Evolutionary conservation across 1,284 basidiomycete genomes (phyloP), one percentile per base, ranked within the genome.

Genomic region (Ganoderma resinaceum): DNA sequence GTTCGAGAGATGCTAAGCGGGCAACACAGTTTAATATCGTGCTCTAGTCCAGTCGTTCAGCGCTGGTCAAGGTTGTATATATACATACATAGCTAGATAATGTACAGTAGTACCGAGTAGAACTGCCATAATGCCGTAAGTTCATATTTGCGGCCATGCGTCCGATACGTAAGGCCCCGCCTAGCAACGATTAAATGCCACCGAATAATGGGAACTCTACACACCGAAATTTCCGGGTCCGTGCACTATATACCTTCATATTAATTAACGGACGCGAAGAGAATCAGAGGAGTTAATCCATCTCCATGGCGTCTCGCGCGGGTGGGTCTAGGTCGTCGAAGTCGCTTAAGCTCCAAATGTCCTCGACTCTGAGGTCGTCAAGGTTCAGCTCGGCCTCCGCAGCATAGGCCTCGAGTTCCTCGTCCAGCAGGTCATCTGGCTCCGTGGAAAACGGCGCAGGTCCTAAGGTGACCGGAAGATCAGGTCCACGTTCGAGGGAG

Each of bases 1-100:
- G 1, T 98, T 97, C 76, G 95, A 97, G 80, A 82, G 95, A 68
- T 97, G 95, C 77, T 97, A 63, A n/a, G n/a, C n/a, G n/a, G 49
- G n/a, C 55, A 58, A 7, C 53, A 70, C 23, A 57, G 23, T 40
- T 29, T 42, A 14, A 42, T 61, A 12, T 29, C 20, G 29, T 23
- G 23, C 38, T 26, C 38, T 61, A 20, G 12, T 43, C n/a, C 38
- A 20, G 23, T 61, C 26, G 31, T n/a, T 1, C 55, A n/a, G 33
- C 33, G 20, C 55, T 23, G 23, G 11, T 8, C 5, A 14, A 37
- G 20, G n/a, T 37, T 31, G 11, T 33, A 61, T 42, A 18, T 42
- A 40, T 42, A 60, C 55, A 55, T 43, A 66, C 42, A 59, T 38
- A 33, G 38, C 31, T 62, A 35, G 46, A 42, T 66, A 55, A 43